Evolutionary conservation across 805 yeast species (phyloP).

Genomic region (Hanseniaspora mollemarum): DNA sequence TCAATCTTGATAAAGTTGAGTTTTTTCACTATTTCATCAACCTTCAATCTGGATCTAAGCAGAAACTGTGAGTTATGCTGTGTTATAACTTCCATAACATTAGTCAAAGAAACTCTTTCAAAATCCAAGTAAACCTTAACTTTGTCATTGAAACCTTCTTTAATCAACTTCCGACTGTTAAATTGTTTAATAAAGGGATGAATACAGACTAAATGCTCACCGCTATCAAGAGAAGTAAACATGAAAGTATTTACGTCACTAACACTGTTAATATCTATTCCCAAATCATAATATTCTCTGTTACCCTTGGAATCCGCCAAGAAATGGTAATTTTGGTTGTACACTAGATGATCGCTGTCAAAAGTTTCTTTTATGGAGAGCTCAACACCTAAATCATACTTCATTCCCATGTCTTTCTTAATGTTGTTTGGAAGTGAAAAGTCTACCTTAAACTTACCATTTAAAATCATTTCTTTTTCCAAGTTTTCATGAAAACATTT

Average conservation of each 20-base stretch:
- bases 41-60: constrained; percentile 37
- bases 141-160: constrained; percentile 22
- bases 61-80: constrained; percentile 40
- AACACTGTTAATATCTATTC: constrained; percentile 29
- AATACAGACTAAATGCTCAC: constrained; percentile 77
- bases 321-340: constrained; percentile 38
- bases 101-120: constrained; percentile 49
- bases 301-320: constrained; percentile 1
- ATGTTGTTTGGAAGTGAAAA: constrained; percentile 44
- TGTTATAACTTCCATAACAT: constrained; percentile 50
- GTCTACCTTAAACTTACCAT: constrained; percentile 58
- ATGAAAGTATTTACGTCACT: constrained; percentile 53
- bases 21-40: constrained; percentile 46
- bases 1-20: constrained; percentile 51
- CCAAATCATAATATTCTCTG: neutral
- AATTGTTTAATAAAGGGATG: constrained; percentile 28
- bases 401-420: constrained; percentile 38
- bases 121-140: constrained; percentile 68
- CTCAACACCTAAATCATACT: constrained; percentile 43
- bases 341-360: constrained; percentile 71
- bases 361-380: constrained; percentile 47
- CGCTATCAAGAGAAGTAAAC: constrained; percentile 70
- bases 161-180: neutral
- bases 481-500: constrained; percentile 79
- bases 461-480: constrained; percentile 64